Evolutionary conservation across 108 stramenopile species (phyloP), one percentile per base, ranked within the genome.

Genomic region (Mediolabrus comicus): DNA sequence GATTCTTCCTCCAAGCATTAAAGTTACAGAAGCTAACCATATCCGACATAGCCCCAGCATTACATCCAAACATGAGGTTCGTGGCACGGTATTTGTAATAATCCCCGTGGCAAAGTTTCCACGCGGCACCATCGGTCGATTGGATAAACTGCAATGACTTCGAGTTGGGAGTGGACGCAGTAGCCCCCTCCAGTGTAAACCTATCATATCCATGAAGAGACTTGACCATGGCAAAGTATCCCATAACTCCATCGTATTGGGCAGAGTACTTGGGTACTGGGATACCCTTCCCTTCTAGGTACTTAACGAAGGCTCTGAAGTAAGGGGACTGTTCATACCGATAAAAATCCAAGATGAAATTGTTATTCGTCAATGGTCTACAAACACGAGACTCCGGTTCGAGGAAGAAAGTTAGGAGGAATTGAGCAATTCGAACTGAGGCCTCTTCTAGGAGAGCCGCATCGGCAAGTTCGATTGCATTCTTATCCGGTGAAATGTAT

Each of bases 11-110:
- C 77, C 79, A 81, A 26, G 71, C n/a, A 55, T 84, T 80, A 33
- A 84, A 84, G 28, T 72, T 69, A 10, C 53, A 64, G 53, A 84
- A 84, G 51, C 56, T 61, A 2, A 32, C 27, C 11, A 84, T 75
- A 11, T 73, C 74, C 25, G 25, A 22, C 79, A 84, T 75, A 4
- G 76, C 71, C 22, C 70, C 73, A 3, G 83, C 73, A 51, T 84
- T 80, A 57, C 75, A 84, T 12, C 83, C 83, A 54, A 84, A 84
- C 83, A 81, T 81, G 25, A 84, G 59, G 52, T 74, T 75, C 14
- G 66, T 63, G 14, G 83, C 77, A 16, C 83, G 63, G 51, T 84
- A 84, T 54, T 84, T 84, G 83, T 84, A 84, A 52, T 79, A 84
- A 39, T 84, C 72, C 12, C 74, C 68, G 12, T 68, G 62, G 0